A percentile compares a stretch with the other conserved stretches of the same genome.
These are phyloP conservation scores for Clohesyomyces aquaticus DNA, from an alignment of 495 filamentous ascomycete species.

Conservation along the genomic window DNA sequence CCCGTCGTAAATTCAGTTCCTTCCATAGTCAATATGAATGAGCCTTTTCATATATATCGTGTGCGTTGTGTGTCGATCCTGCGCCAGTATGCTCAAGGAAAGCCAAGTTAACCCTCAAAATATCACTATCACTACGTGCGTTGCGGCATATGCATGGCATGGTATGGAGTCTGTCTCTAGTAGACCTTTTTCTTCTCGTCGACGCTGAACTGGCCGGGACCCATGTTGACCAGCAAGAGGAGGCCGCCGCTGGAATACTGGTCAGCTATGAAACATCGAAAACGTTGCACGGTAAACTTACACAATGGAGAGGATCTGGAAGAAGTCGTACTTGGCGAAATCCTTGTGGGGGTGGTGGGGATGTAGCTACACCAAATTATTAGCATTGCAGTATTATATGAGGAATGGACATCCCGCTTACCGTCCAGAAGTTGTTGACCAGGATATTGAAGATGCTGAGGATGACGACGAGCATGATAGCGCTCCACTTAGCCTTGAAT, in stretches of 20 bases:
- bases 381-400: constrained; percentile 3
- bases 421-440: constrained; percentile 99
- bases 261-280: constrained; percentile 25
- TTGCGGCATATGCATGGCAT: too few species aligned
- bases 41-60: constrained; percentile 30
- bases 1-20: constrained; percentile 8
- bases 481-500: constrained; percentile 99
- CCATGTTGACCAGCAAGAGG: constrained; percentile 95
- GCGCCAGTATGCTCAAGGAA: constrained; percentile 30
- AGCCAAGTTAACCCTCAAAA: too few species aligned
- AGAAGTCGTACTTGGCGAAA: constrained; percentile 99
- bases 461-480: constrained; percentile 89
- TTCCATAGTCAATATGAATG: constrained; percentile 7
- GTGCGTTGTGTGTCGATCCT: too few species aligned
- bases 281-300: constrained; percentile 50
- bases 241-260: constrained; percentile 70
- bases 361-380: constrained; percentile 69
- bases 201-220: constrained; percentile 93
- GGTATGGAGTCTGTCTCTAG: constrained; percentile 52
- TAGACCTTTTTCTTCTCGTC: constrained; percentile 99
- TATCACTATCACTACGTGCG: too few species aligned
- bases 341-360: constrained; percentile 98
- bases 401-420: constrained; percentile 10
- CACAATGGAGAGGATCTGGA: constrained; percentile 99
- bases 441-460: constrained; percentile 94